Evolutionary conservation across 2,329 filamentous ascomycete species (phyloP), one percentile per base, ranked within the genome.

Genomic region (Cladophialophora exuberans): DNA sequence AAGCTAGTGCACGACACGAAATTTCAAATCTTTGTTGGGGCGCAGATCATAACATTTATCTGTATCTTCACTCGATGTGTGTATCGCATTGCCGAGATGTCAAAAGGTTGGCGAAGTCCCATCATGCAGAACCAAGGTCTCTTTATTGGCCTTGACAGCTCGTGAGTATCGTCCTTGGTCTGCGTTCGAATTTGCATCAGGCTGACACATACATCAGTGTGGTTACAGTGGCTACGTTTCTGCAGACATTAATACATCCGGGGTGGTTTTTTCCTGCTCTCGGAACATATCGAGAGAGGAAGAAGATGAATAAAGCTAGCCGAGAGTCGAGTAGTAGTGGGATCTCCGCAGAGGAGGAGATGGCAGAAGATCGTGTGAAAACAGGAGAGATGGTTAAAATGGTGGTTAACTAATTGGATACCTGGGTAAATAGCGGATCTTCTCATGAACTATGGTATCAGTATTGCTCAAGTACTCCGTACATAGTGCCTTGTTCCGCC

Each of bases 71-170:
- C 72, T 26, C 74, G 78, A 57, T 79, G 74, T 43, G 66, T 74
- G 39, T 81, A 77, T 64, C 76, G 78, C 60, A 74, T 80, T 33
- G 74, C 73, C 0, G 77, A 81, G 65, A 69, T 80, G 28, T 69
- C 72, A 17, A 71, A 71, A n/a, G 78, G 78, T 6, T 80, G 77
- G 69, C 59, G 67, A 10, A 73, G 72, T 56, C 56, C 68, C 18
- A 61, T 80, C 33, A 79, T 79, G 67, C 74, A 78, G 61, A 66
- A 80, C 33, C 72, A 82, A 64, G 54, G 66, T 2, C 70, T 73
- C 15, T 80, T 81, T 62, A 76, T 82, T 62, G 66, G 75, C 4
- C 66, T 82, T 2, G 79, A 82, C 59, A 78, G 79, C 50, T 57
- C 55, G 44, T 60, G 38, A 55, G 58, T 57, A 26, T 26, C 15